phyloP scores from a whole-genome alignment of 257 asterid species.

The Solanum dulcamara region DNA sequence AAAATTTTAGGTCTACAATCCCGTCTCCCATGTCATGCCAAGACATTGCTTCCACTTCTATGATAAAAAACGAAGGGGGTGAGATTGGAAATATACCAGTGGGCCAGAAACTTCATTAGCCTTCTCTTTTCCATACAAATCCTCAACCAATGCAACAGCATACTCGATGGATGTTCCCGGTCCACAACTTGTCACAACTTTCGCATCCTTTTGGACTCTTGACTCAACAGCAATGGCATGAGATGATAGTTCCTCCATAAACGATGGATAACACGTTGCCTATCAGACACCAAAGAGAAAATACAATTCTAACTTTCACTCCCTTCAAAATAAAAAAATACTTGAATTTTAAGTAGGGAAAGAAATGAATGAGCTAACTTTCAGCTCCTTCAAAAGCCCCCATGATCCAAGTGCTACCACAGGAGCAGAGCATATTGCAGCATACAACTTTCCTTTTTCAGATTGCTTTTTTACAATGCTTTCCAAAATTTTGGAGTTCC shows the following conservation, averaged over 20 bases:
- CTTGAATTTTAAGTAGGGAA: neutral
- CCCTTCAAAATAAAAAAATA: neutral
- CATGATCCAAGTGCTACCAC: slow-evolving; percentile 89
- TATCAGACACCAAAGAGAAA: slow-evolving; percentile 9
- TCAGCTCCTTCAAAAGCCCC: slow-evolving; percentile 82
- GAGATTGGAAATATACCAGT: slow-evolving; percentile 30
- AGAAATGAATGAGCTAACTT: slow-evolving; percentile 22
- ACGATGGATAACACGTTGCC: slow-evolving; percentile 95
- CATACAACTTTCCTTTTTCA: slow-evolving; percentile 48
- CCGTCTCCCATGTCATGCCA: neutral
- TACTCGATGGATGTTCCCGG: slow-evolving; percentile 93
- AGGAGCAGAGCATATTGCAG: slow-evolving; percentile 96
- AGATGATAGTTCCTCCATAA: slow-evolving; percentile 65
- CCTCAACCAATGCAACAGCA: slow-evolving; percentile 67
- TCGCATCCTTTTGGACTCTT: slow-evolving; percentile 78
- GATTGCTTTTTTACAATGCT: slow-evolving; percentile 64
- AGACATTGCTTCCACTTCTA: neutral
- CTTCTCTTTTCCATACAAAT: slow-evolving; percentile 69
- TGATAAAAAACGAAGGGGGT: neutral
- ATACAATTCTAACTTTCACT: neutral
- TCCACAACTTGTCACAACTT: slow-evolving; percentile 88
- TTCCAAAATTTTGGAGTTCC: slow-evolving; percentile 67
- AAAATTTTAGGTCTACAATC: neutral
- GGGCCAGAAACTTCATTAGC: slow-evolving; percentile 81
- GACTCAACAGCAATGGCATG: slow-evolving; percentile 65